Base-by-base conservation (phyloP, 2,329 filamentous ascomycete genomes). In the Chaetomiaceae sp. region DNA sequence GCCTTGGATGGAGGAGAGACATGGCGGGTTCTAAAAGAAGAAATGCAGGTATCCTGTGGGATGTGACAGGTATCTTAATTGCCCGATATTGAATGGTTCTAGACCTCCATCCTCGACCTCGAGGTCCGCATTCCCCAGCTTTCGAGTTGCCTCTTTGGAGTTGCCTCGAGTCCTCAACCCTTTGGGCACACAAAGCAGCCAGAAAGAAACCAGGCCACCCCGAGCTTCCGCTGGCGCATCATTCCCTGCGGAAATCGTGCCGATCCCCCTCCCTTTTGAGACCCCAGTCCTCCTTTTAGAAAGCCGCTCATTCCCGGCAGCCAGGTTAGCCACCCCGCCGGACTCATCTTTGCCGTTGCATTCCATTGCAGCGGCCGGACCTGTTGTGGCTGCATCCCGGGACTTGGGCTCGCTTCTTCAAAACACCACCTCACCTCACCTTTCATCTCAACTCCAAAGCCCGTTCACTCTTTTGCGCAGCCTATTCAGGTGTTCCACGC, bases 241-340 rank as follows among this genome's bases (percentile, higher is more conserved):
- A 23, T 34, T 33, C 39, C 43, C 33, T 48, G 40, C 22, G 8
- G 27, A 25, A 27, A 29, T 29, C 6, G 15, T 45, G 37, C 29
- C 38, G 33, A 33, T 45, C 23, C 17, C 23, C 34, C n/a, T n/a
- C n/a, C n/a, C n/a, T n/a, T n/a, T n/a, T n/a, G n/a, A n/a, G n/a
- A n/a, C n/a, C n/a, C n/a, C n/a, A n/a, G n/a, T 11, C 34, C 20
- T 31, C 47, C 31, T 31, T 25, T 51, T 31, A 39, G 12, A 34
- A 23, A 34, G 37, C 22, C 52, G 33, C 44, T 44, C 50, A 49
- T 56, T 60, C 56, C 61, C 61, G 52, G 40, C 23, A 52, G 37
- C 61, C 56, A 58, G 59, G 61, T 61, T 60, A 53, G 45, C 47
- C 58, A 54, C 48, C 47, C 57, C 58, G 54, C 49, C 56, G 39